Evolutionary conservation across 768 basidiomycete species (phyloP), one percentile per base, ranked within the genome.

Genomic region (Lactarius trivialis): DNA sequence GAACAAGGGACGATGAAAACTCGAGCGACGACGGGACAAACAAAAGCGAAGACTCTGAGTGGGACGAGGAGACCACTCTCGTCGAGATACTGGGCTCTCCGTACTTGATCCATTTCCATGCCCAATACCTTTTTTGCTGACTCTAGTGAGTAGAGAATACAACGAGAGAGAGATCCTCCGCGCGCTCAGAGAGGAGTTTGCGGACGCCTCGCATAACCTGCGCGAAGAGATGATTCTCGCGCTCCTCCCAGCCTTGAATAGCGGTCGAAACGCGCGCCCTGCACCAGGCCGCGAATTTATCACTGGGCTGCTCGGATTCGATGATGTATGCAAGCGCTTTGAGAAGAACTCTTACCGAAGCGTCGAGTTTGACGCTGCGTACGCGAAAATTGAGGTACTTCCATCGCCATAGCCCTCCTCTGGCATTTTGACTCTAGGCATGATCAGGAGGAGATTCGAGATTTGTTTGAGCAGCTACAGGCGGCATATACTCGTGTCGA

Each of bases 321-420:
- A 63, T 24, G 62, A 63, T 12, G 58, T n/a, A 12, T 63, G 58
- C 53, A 63, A 63, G 45, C 45, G 26, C 24, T 63, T 63, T 37
- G 62, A 63, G 52, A 45, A 58, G 48, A 49, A 3, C n/a, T 39
- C 45, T 6, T 2, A 28, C 39, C 36, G n/a, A 28, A 60, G 45
- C 24, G 24, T 28, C 15, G 58, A 50, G 48, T 30, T 63, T 21
- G 32, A 50, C 4, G 26, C 19, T 19, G 53, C 62, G 2, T 60
- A 59, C n/a, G 30, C 52, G 19, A 59, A 55, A 37, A 63, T 63
- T 28, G 57, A 63, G 62, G 62, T 63, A 21, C 24, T 37, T 32
- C 41, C 7, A 12, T 50, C 17, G 7, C 12, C 15, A 11, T 17
- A 48, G 28, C 19, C 3, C 30, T 32, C 30, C 28, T 5, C 14